Base-by-base conservation (phyloP, 352 stramenopile genomes). In the Globisporangium parvum region DNA sequence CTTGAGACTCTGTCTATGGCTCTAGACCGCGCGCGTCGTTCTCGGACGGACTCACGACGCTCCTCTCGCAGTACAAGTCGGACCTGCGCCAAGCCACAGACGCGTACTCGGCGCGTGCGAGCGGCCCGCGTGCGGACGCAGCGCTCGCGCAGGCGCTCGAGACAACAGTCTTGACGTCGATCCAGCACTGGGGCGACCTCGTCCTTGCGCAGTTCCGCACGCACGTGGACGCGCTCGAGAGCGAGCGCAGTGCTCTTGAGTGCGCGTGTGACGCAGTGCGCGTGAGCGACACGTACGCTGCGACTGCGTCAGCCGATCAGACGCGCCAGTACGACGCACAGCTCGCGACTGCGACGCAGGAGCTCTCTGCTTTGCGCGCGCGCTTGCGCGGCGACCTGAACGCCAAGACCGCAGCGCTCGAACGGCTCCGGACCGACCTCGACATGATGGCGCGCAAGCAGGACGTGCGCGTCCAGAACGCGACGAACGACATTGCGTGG, bases 371-470 rank as follows among this genome's bases (percentile, higher is more conserved):
- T 20, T 31, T 89, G 44, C 77, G 77, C 18, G 60, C 63, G 11
- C 55, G 44, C 15, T 52, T 89, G 1, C 63, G 68, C 18, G 61
- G 63, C 10, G 79, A 87, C 11, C 55, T 87, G 26, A 70, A 80
- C 49, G 55, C 51, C 42, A 79, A 75, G 44, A 82, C 80, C 55
- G 59, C 51, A 17, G 71, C 82, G 47, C 59, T 86, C 0, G 70
- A 82, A 23, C 62, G 70, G 4, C 55, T 85, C 21, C 64, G 46
- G 28, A 73, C 33, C 20, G 75, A 82, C 17, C 66, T 84, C 53
- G 52, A 59, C n/a, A 81, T 73, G 31, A 81, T 85, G 69, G 68
- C 72, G n/a, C 44, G 73, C 49, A 87, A 86, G 63, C 76, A 89
- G 42, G 66, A 83, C 1, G 57, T 72, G 12, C 74, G 73, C 18